phyloP scores from a whole-genome alignment of 2,329 filamentous ascomycete genomes.

The Clonostachys byssicola region DNA sequence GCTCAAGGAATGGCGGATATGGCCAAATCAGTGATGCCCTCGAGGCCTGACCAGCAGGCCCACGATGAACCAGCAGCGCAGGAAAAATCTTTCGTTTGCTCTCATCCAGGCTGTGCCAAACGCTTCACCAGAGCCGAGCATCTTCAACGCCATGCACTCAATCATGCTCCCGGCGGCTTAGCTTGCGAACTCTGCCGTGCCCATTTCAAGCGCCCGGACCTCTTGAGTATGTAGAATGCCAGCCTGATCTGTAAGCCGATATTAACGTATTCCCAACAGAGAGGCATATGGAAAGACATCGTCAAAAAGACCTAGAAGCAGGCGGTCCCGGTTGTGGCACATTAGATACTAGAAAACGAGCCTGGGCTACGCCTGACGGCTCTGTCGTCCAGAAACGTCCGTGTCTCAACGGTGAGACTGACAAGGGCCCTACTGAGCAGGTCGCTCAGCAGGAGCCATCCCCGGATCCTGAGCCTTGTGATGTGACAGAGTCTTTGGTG shows the following conservation, averaged over 20 bases:
- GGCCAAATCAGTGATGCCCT: too few species aligned
- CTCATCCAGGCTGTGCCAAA: constrained; percentile 41
- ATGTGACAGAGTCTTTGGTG: neutral
- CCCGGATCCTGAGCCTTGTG: neutral
- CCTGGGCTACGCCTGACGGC: constrained; percentile 50
- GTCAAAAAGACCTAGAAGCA: constrained; percentile 50
- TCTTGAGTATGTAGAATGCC: constrained; percentile 21
- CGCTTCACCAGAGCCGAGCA: constrained; percentile 54
- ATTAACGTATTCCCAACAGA: constrained; percentile 25
- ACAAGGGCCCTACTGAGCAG: neutral
- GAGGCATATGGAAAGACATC: constrained; percentile 50
- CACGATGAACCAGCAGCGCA: too few species aligned
- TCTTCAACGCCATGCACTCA: constrained; percentile 51
- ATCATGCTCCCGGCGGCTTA: constrained; percentile 47
- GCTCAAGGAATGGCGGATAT: too few species aligned
- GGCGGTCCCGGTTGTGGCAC: constrained; percentile 44
- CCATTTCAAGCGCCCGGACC: constrained; percentile 56
- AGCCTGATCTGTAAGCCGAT: neutral
- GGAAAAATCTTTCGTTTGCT: constrained; percentile 21
- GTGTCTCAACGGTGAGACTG: neutral
- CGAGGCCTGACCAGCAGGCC: too few species aligned
- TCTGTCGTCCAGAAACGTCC: constrained; percentile 42
- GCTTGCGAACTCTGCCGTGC: constrained; percentile 56
- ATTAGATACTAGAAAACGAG: constrained; percentile 49
- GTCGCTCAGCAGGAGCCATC: neutral